Evolutionary conservation across 805 yeast species (phyloP), one percentile per base, ranked within the genome.

Genomic region (Cephaloascus albidus): DNA sequence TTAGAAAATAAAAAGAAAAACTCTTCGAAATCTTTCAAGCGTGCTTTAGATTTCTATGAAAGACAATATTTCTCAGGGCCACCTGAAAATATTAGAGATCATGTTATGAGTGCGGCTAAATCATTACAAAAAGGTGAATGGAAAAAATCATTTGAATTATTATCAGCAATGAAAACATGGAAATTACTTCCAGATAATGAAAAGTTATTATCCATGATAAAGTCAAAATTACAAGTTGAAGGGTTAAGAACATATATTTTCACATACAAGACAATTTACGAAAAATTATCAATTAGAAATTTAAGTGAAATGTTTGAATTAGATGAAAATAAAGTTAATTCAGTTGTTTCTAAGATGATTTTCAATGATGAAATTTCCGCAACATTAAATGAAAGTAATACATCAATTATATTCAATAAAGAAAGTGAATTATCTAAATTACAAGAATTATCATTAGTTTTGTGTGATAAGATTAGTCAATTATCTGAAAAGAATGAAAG

Each of bases 21-120:
- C 40, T 66, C 78, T 43, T 72, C 84, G 52, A 89, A 86, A 65
- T 85, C 95, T 20, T 88, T 93, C 71, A 82, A 90, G 64, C 80
- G 95, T 58, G 77, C 85, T 60, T 74, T 93, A 49, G 97, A 93
- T 59, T 85, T 82, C 68, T 88, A 85, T 56, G 96, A 89, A 58
- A 83, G 90, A 63, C 96, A 89, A 61, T 83, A 83, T 42, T 93
- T 90, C 72, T 86, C 87, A 46, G 98, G 97, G 35, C 98, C 98
- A 36, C 96, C 97, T 40, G 98, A 93, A 66, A 86, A 89, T 60
- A 85, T 94, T 36, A 82, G 94, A 54, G 99, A 93, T 61, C 85
- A 77, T 63, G 81, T 93, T 51, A 81, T 90, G 73, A 85, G 85
- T 60, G 95, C 97, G 37, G 94, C 97, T 33, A 81, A 81, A 63